Evolutionary conservation across 225 moss, liverwort and hornwort genomes (phyloP), one percentile per base, ranked within the genome.

Genomic region (Physcomitrium patens): DNA sequence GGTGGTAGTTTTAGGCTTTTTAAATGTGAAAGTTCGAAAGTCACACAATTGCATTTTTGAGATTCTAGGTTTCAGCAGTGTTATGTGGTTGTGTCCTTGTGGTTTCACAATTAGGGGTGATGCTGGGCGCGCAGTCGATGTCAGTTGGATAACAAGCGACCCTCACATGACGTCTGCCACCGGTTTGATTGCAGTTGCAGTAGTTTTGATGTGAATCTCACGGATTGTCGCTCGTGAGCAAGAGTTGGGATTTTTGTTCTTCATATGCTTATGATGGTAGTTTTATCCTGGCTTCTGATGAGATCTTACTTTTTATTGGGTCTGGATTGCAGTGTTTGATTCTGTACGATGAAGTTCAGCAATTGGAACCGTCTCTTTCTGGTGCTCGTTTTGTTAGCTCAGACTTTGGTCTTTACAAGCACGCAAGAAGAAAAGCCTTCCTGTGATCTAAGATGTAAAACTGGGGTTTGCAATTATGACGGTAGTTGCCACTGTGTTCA

Each of bases 401-500:
- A 81, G 51, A 17, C 77, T 31, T 76, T 71, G 76, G 74, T 41
- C 7, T 75, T 70, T 10, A 74, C 79, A 20, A 76, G 50, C 41
- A 53, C 88, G 76, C 56, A 81, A 37, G 55, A 81, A 10, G 41
- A 28, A 19, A n/a, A 10, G 20, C 0, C 1, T 8, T 0, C 60
- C 19, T 80, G 81, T 76, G 80, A 67, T 78, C 24, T 76, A 67
- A 12, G 55, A 73, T 89, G 88, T 60, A 42, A 1, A 44, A 87
- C 92, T 42, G 0, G n/a, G 2, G 22, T 1, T 20, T 96, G 95
- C 69, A 74, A 75, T 46, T 0, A 24, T 11, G 79, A 55, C 0
- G 90, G 81, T 13, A 58, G 17, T 10, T 96, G 95, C 82, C 28
- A 22, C 17, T 96, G 95, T 71, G 42, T 11, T 51, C 8, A 7